Evolutionary conservation across 345 rosid genomes (phyloP).

Genomic region (Carallia brachiata): DNA sequence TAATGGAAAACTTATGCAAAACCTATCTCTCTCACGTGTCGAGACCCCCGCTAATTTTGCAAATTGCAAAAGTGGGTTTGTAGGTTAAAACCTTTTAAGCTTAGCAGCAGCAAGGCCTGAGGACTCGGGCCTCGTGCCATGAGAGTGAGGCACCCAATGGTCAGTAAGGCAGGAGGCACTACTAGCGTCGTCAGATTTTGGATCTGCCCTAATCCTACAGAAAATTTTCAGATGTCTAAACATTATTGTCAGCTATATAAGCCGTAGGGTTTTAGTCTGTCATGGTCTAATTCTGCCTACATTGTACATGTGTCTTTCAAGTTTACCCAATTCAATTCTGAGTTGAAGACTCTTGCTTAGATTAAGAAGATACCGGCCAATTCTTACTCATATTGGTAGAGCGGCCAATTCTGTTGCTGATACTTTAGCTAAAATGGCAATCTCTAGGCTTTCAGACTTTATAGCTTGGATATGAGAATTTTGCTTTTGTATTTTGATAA

Average conservation of each 20-base stretch:
- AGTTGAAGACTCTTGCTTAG: too few species aligned
- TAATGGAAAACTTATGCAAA: too few species aligned
- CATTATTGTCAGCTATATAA: conserved; percentile 2
- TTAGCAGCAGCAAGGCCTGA: conserved; percentile 1
- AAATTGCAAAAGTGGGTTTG: conserved; percentile 1
- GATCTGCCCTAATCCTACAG: conserved; percentile 12
- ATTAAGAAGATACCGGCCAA: too few species aligned
- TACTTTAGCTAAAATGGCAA: too few species aligned
- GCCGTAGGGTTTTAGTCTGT: conserved; percentile 11
- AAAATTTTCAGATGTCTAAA: conserved; percentile 8
- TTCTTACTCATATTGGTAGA: too few species aligned
- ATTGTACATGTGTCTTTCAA: not conserved
- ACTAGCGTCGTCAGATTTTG: conserved; percentile 8
- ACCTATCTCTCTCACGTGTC: too few species aligned
- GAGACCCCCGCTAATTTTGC: too few species aligned
- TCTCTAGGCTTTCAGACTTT: too few species aligned
- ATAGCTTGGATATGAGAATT: too few species aligned
- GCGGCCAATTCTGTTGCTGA: too few species aligned
- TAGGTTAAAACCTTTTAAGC: conserved; percentile 9
- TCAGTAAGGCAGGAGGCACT: not conserved
- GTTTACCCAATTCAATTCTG: too few species aligned
- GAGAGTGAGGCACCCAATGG: not conserved
- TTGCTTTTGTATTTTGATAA: too few species aligned
- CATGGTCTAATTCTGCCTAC: not conserved
- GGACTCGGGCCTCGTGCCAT: conserved; percentile 28